Base-by-base conservation (phyloP, 345 rosid genomes). In the Aethionema arabicum region DNA sequence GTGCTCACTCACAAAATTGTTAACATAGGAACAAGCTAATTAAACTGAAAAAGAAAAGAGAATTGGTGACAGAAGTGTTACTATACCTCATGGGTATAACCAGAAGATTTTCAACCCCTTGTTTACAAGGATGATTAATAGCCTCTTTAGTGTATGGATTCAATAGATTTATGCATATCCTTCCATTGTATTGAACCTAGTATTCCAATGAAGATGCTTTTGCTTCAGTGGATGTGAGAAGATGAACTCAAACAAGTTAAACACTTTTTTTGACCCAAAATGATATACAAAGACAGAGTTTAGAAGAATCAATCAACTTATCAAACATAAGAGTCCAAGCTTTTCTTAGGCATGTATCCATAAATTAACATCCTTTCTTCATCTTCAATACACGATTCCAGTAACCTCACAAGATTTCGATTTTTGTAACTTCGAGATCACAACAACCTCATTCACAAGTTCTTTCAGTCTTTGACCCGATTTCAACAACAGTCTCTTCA, bases 1-100 rank as follows among this genome's bases (percentile, higher is more conserved):
- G 77, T 90, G 99, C 72, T 90, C 99, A 37, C 99, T 93, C 11
- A 93, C 99, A 77, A 93, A 93, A 61, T 96, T 93, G 87, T 41
- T 52, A 70, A 40, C 30, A 60, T 37, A 61, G 2, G 5, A 48
- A 54, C 39, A 66, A 53, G 30, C 29, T 4, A 47, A 41, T 35
- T 41, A 32, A 16, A 41, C 65, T 39, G 64, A 70, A 65, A 14
- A 52, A 47, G 0, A 30, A 45, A 48, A 40, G 32, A 11, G 40
- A 40, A 35, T 10, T 35, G 45, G 35, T 32, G 10, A 6, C 21
- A 16, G 5, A 32, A 7, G 4, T 14, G 30, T 48, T 21, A 38
- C 32, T 15, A 45, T 83, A 87, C 99, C 95, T 90, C 48, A 93
- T 90, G 9, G 97, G 97, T 59, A 90, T 95, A 72, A 95, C 99